A percentile compares a stretch with the other conserved stretches of the same genome.
These are phyloP conservation scores for Pyrenophora teres DNA, from an alignment of 2,329 filamentous ascomycete genomes.

Conservation along the genomic window DNA sequence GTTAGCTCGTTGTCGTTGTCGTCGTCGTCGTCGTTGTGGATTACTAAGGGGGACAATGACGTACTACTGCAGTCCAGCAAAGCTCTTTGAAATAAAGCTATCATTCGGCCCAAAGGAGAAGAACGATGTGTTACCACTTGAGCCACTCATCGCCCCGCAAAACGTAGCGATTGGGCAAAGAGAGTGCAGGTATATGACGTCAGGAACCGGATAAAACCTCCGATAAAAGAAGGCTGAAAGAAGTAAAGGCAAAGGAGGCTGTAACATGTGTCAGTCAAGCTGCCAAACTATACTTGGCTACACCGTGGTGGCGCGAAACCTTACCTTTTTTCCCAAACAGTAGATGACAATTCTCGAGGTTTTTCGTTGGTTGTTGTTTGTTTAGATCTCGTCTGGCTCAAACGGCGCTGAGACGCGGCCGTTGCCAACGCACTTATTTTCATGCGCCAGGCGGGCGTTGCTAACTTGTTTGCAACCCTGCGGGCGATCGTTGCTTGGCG, in stretches of 20 bases:
- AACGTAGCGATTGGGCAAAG: conserved; percentile 29
- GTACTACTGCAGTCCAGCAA: conserved; percentile 40
- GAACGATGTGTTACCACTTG: conserved; percentile 32
- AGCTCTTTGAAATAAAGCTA: conserved; percentile 40
- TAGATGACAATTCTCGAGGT: background rate
- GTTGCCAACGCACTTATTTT: too few relatives aligned
- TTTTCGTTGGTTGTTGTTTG: too few relatives aligned
- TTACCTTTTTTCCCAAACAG: background rate
- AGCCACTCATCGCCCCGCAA: conserved; percentile 31
- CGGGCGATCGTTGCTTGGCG: background rate
- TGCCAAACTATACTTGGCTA: too few relatives aligned
- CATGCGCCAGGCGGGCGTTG: background rate
- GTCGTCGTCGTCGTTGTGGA: background rate
- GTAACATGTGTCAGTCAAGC: too few relatives aligned
- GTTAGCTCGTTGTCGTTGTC: background rate
- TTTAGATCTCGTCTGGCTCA: background rate
- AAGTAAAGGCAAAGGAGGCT: too few relatives aligned
- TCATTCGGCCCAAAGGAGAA: conserved; percentile 44
- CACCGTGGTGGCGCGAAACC: too few relatives aligned
- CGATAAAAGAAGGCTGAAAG: too few relatives aligned
- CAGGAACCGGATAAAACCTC: too few relatives aligned
- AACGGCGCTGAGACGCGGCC: background rate
- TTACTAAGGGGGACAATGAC: conserved; percentile 1
- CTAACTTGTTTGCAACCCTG: conserved; percentile 40
- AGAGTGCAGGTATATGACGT: background rate